phyloP scores from a whole-genome alignment of 352 stramenopile species.

The Thalassiosira ordinaria region DNA sequence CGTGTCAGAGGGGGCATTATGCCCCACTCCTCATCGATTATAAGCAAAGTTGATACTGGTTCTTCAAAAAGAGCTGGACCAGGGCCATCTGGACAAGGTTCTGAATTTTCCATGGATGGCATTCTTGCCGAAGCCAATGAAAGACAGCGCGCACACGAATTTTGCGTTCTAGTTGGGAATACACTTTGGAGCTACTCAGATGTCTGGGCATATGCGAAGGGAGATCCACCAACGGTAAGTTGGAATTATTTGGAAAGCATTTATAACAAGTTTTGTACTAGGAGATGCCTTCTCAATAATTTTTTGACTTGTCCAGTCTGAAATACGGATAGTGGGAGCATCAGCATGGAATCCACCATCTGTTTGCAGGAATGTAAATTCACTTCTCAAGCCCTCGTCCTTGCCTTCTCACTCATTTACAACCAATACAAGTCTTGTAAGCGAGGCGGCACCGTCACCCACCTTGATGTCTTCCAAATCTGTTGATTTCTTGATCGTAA shows the following conservation, averaged over 20 bases:
- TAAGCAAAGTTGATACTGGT: background rate
- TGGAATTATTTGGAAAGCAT: background rate
- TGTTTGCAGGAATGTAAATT: slow-evolving; percentile 1
- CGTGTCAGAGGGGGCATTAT: background rate
- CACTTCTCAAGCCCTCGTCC: background rate
- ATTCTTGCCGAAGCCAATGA: slow-evolving; percentile 62
- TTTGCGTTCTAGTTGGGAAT: slow-evolving; percentile 75
- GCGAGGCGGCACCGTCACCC: slow-evolving; percentile 25
- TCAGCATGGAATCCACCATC: slow-evolving; percentile 68
- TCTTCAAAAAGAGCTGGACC: background rate
- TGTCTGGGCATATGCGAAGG: slow-evolving; percentile 58
- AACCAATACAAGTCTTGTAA: slow-evolving; percentile 1
- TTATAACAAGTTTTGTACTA: background rate
- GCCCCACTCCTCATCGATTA: background rate
- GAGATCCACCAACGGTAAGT: slow-evolving; percentile 69
- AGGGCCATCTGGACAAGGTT: background rate
- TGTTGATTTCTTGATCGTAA: slow-evolving; percentile 74
- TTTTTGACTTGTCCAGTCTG: slow-evolving; percentile 31
- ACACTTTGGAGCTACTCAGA: slow-evolving; percentile 76
- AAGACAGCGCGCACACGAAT: slow-evolving; percentile 63
- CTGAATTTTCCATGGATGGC: slow-evolving; percentile 34
- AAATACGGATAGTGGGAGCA: slow-evolving; percentile 76
- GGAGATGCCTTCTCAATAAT: background rate
- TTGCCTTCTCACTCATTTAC: too few relatives aligned
- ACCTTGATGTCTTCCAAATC: slow-evolving; percentile 24